phyloP scores from a whole-genome alignment of 1,284 basidiomycete species.

The Ustilago loliicola region DNA sequence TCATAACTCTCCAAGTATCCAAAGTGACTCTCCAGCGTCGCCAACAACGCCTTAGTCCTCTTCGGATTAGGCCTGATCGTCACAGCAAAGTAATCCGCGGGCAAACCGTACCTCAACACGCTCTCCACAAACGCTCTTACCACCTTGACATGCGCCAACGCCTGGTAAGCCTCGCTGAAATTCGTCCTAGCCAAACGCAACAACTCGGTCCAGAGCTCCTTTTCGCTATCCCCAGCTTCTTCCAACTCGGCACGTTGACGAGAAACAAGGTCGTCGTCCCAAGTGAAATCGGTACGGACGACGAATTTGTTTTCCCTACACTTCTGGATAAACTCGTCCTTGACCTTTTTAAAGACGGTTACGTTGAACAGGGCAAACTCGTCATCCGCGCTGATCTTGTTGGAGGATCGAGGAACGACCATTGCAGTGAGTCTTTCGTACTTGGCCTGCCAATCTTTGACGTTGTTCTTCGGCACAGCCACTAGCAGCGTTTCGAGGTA shows the following conservation, averaged over 20 bases:
- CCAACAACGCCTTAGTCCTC: slow-evolving; percentile 80
- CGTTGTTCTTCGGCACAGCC: slow-evolving; percentile 87
- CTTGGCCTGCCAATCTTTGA: slow-evolving; percentile 88
- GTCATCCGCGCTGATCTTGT: slow-evolving; percentile 82
- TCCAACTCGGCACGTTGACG: slow-evolving; percentile 87
- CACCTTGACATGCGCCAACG: slow-evolving; percentile 93
- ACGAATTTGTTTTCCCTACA: slow-evolving; percentile 97
- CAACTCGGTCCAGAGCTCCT: slow-evolving; percentile 97
- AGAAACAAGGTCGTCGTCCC: slow-evolving; percentile 84
- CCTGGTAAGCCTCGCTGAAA: slow-evolving; percentile 96
- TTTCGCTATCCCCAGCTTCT: slow-evolving; percentile 86
- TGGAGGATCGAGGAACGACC: slow-evolving; percentile 94
- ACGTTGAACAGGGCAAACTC: slow-evolving; percentile 90
- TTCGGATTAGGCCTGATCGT: slow-evolving; percentile 85
- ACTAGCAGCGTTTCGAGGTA: slow-evolving; percentile 93
- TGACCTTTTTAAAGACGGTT: slow-evolving; percentile 89
- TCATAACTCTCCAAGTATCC: slow-evolving; percentile 79
- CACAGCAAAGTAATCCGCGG: slow-evolving; percentile 88
- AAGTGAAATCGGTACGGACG: slow-evolving; percentile 88
- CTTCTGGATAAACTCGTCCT: slow-evolving; percentile 93
- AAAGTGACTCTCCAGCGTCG: slow-evolving; percentile 82
- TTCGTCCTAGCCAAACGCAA: slow-evolving; percentile 92
- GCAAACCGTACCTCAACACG: slow-evolving; percentile 93
- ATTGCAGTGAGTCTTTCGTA: slow-evolving; percentile 90
- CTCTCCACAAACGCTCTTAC: slow-evolving; percentile 93